These are phyloP conservation scores for Fusarium sp. DNA, from an alignment of 2,329 filamentous ascomycete genomes.

Conservation along the genomic window DNA sequence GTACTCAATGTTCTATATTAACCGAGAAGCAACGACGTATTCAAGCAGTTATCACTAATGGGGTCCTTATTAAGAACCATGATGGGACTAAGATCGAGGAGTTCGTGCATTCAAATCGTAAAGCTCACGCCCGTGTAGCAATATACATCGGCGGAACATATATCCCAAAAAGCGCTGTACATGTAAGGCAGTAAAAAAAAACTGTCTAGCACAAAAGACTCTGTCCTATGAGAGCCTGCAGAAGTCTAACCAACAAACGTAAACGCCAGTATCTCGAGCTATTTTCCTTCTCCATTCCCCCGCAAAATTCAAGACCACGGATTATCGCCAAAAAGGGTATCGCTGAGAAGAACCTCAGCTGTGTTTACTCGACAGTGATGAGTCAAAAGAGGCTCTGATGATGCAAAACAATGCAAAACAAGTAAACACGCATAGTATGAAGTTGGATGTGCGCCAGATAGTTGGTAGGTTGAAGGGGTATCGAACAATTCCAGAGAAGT, in stretches of 20 bases:
- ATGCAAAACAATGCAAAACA: constrained; percentile 30
- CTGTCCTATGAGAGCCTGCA: constrained; percentile 33
- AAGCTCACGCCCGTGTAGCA: constrained; percentile 35
- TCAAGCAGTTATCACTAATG: no score
- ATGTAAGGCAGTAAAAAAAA: constrained; percentile 26
- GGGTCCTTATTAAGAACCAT: background rate
- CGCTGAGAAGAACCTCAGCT: constrained; percentile 13
- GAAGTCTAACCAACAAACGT: constrained; percentile 12
- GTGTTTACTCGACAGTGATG: constrained; percentile 15
- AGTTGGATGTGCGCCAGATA: constrained; percentile 36
- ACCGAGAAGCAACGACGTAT: background rate
- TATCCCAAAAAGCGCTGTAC: constrained; percentile 27
- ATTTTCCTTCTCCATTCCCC: constrained; percentile 22
- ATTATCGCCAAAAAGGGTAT: constrained; percentile 18
- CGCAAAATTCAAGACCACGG: constrained; percentile 16
- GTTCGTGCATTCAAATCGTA: constrained; percentile 38
- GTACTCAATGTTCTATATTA: background rate
- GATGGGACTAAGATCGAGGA: background rate
- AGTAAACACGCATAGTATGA: constrained; percentile 21
- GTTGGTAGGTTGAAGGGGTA: constrained; percentile 41
- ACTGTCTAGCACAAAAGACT: constrained; percentile 34
- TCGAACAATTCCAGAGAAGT: constrained; percentile 41
- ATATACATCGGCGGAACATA: constrained; percentile 31
- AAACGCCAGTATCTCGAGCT: constrained; percentile 20
- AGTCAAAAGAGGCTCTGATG: constrained; percentile 15